Evolutionary conservation across 1,284 basidiomycete species (phyloP).

Genomic region (Ustilago crameri): DNA sequence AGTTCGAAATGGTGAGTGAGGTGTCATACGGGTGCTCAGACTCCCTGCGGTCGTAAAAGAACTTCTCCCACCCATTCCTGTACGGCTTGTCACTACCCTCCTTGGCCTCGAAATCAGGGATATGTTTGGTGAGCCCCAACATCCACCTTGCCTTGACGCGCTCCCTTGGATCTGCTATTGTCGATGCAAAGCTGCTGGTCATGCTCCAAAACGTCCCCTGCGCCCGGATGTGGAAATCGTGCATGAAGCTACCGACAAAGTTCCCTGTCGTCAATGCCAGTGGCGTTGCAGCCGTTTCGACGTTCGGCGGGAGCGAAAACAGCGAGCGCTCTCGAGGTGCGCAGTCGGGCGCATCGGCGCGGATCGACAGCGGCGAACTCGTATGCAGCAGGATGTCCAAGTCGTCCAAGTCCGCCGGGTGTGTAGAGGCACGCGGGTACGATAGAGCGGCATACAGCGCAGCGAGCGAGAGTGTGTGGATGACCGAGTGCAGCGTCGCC

Average conservation of each 20-base stretch:
- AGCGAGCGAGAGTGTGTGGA: conserved; percentile 19
- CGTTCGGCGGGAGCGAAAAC: background rate
- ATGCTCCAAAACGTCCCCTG: conserved; percentile 3
- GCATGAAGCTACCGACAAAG: conserved; percentile 18
- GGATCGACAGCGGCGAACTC: conserved; percentile 30
- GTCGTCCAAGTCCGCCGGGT: background rate
- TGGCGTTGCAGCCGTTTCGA: background rate
- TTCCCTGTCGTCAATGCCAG: conserved; percentile 23
- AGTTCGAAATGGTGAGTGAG: conserved; percentile 24
- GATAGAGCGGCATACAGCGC: conserved; percentile 21
- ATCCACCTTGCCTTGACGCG: conserved; percentile 4
- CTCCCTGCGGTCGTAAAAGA: conserved; percentile 5
- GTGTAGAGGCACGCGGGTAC: background rate
- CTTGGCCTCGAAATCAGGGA: conserved; percentile 27
- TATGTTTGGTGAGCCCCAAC: conserved; percentile 23
- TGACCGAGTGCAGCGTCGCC: conserved; percentile 30
- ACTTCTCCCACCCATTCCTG: conserved; percentile 34
- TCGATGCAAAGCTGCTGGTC: conserved; percentile 9
- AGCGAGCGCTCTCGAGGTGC: background rate
- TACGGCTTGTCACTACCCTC: background rate
- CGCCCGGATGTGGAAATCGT: background rate
- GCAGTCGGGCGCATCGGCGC: conserved; percentile 1
- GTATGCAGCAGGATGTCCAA: conserved; percentile 8
- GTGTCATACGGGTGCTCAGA: conserved; percentile 4
- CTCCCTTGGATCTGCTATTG: background rate